Base-by-base conservation (phyloP, 164 flowering plant species). In the Taxillus chinensis region DNA sequence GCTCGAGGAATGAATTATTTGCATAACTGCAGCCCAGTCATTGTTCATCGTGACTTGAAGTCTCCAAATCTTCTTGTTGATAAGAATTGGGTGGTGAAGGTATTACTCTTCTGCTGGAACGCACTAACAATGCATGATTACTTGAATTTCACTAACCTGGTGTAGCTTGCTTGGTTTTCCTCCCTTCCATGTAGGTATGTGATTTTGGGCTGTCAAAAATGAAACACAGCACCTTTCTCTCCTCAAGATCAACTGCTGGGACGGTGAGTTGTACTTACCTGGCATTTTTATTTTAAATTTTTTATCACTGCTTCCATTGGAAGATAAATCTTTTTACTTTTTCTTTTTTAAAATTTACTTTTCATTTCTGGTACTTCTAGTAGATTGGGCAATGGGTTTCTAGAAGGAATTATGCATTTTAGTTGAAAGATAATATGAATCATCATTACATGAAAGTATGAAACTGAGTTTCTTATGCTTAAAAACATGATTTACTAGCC, bases 1-100 rank as follows among this genome's bases (percentile, higher is more conserved):
- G 98, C 93, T 45, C 79, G 93, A 57, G 98, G 98, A 65, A 89
- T 92, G 98, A 92, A 92, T 77, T 89, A 92, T 73, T 77, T 92
- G 76, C 98, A 92, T 73, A 89, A 75, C 59, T 79, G 95, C 77
- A 71, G 80, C 2, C 98, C 98, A 2, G 72, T 83, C 37, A 83
- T 92, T 62, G 98, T 92, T 40, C 98, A 92, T 67, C 96, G 96
- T 62, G 98, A 92, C 79, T 74, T 92, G 79, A 92, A 92, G 75
- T 84, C 98, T 40, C 96, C 98, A 62, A 92, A 92, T 75, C 96
- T 92, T 75, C 95, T 92, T 68, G 98, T 92, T 59, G 98, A 92
- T 75, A 89, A 78, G 75, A 92, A 89, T 62, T 92, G 98, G 98
- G 92, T 87, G 70, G 90, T 92, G 60, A 92, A 92, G 98, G 98